Base-by-base conservation (phyloP, 2,329 filamentous ascomycete genomes). In the Monosporascus sp. region DNA sequence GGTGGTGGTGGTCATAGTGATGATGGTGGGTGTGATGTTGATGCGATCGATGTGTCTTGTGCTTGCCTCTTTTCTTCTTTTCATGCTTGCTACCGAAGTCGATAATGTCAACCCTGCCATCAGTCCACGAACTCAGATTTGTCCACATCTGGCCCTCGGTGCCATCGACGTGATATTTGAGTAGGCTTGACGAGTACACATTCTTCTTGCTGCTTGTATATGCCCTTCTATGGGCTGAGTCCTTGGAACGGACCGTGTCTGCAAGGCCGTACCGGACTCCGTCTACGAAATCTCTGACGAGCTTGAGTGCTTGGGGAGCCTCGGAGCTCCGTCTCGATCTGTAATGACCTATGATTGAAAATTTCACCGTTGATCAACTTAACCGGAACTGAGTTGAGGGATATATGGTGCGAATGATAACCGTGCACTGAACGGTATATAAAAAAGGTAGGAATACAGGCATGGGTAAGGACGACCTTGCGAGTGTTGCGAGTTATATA, bases 41-140 rank as follows among this genome's bases (percentile, higher is more conserved):
- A 14, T 14, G 8, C 39, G 39, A 42, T 6, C 39, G 39, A 20
- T 24, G 39, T 11, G 39, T 27, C 5, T 31, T 24, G 8, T 45
- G 5, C 39, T 36, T 24, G 5, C n/a, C 49, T 24, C 37, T 45
- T 15, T 22, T 38, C 41, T n/a, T 15, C 20, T 49, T 49, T 11
- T 18, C 18, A 18, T 25, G 20, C 25, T 27, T 51, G 25, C 49
- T 18, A 14, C 49, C 49, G 15, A 50, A 51, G 25, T 51, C 49
- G 49, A 51, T 46, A n/a, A 20, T 38, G 49, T 51, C 39, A n/a
- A 51, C 49, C 22, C 41, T 42, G 3, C 20, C 49, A n/a, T 37
- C 36, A 3, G 41, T 51, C 49, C 49, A 51, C 18, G 36, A 36
- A 5, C 25, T n/a, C 25, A 51, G 41, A 18, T 46, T 46, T 11